phyloP scores from a whole-genome alignment of 768 basidiomycete genomes.

The Glaciozyma martinii region DNA sequence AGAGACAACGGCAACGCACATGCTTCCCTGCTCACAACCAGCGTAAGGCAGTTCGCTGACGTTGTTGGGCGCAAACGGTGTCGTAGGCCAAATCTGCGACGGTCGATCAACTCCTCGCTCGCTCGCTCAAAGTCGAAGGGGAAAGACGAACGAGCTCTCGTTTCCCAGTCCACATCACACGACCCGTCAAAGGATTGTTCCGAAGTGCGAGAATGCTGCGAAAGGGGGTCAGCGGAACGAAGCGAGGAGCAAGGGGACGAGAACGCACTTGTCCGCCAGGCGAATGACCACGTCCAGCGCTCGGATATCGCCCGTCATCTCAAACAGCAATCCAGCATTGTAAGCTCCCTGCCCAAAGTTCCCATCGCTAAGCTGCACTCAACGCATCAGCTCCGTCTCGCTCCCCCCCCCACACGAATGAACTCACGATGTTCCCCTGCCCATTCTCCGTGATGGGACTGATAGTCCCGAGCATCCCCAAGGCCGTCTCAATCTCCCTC shows the following conservation, averaged over 20 bases:
- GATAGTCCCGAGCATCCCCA: conserved; percentile 15
- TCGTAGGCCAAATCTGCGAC: background rate
- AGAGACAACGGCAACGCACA: background rate
- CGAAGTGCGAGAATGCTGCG: conserved; percentile 22
- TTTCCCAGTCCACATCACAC: conserved; percentile 20
- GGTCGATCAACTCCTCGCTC: background rate
- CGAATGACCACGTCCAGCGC: conserved; percentile 17
- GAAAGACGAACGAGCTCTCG: background rate
- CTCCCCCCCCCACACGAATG: too few species aligned
- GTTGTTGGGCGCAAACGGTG: background rate
- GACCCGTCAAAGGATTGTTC: conserved; percentile 2
- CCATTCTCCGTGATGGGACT: conserved; percentile 16
- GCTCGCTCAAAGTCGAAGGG: background rate
- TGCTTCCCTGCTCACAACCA: conserved; percentile 20
- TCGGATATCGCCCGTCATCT: conserved; percentile 21
- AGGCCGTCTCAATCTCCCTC: conserved; percentile 21
- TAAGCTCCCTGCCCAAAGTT: conserved; percentile 18
- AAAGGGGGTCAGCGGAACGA: background rate
- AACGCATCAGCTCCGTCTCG: too few species aligned
- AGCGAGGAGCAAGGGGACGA: too few species aligned
- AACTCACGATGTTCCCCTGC: conserved; percentile 16
- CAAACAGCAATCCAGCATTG: conserved; percentile 18
- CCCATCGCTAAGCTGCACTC: conserved; percentile 17
- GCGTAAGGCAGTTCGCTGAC: conserved; percentile 17
- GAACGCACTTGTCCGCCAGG: conserved; percentile 21